phyloP scores from a whole-genome alignment of 345 rosid genomes.

The Sapria himalayana region DNA sequence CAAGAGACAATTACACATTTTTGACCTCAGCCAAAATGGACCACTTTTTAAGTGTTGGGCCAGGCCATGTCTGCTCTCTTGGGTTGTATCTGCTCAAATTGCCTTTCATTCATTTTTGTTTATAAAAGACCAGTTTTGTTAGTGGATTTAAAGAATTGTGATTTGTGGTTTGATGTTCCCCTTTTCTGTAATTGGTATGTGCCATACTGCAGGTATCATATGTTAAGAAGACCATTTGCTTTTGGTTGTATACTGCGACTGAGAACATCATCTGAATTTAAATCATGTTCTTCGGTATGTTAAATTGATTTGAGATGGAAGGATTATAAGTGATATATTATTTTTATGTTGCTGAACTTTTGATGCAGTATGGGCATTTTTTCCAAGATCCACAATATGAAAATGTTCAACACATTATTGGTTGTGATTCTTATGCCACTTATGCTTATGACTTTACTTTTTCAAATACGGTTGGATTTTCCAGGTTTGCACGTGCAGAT shows the following conservation, averaged over 20 bases:
- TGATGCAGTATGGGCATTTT: constrained; percentile 90
- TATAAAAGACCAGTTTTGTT: too few relatives aligned
- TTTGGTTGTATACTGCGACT: constrained; percentile 76
- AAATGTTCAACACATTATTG: constrained; percentile 88
- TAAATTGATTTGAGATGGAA: neutral
- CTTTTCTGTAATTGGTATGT: too few relatives aligned
- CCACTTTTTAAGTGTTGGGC: too few relatives aligned
- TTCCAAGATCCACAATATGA: constrained; percentile 95
- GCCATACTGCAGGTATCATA: constrained; percentile 58
- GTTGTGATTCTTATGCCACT: constrained; percentile 91
- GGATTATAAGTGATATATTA: neutral
- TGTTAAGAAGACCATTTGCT: constrained; percentile 89
- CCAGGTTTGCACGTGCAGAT: constrained; percentile 75
- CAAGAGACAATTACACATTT: too few relatives aligned
- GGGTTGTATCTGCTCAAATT: too few relatives aligned
- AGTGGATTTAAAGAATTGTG: too few relatives aligned
- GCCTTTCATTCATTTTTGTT: too few relatives aligned
- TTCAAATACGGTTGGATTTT: constrained; percentile 48
- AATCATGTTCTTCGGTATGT: constrained; percentile 77
- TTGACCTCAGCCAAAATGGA: too few relatives aligned
- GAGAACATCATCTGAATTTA: constrained; percentile 86
- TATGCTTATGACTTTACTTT: constrained; percentile 95
- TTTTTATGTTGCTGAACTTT: constrained; percentile 7
- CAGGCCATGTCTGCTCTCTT: too few relatives aligned
- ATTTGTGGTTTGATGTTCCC: constrained; percentile 5